phyloP scores from a whole-genome alignment of 1,139 yeast species.

The Nadsonia commutata region DNA sequence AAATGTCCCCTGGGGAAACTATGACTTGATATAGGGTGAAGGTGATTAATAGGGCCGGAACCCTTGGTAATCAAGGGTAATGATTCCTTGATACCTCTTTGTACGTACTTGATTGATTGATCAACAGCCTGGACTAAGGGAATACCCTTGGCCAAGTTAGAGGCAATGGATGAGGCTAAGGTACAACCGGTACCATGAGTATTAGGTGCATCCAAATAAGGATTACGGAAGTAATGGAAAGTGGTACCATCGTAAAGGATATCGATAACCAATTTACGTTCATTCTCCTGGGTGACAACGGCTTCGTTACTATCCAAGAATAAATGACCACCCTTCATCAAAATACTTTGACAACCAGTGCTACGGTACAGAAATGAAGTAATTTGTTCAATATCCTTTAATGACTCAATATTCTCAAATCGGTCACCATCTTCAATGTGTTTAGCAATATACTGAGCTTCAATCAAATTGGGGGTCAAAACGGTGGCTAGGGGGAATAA shows the following conservation, averaged over 20 bases:
- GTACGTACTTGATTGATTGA: conserved; percentile 50
- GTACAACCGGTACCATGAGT: conserved; percentile 94
- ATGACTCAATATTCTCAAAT: conserved; percentile 23
- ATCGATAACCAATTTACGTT: conserved; percentile 32
- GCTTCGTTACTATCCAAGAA: conserved; percentile 21
- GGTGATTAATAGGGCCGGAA: conserved; percentile 64
- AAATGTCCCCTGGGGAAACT: conserved; percentile 30
- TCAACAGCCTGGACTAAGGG: conserved; percentile 35
- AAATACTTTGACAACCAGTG: conserved; percentile 38
- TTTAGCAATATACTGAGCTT: conserved; percentile 34
- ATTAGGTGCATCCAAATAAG: conserved; percentile 33
- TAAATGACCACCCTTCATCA: conserved; percentile 80
- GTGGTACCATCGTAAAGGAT: conserved; percentile 40
- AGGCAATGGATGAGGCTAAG: conserved; percentile 65
- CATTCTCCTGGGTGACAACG: conserved; percentile 10
- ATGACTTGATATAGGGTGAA: conserved; percentile 19
- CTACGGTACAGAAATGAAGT: conserved; percentile 29
- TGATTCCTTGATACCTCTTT: conserved; percentile 39
- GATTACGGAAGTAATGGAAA: conserved; percentile 35
- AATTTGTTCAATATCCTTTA: conserved; percentile 19
- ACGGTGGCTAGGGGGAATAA: conserved; percentile 43
- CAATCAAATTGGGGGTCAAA: conserved; percentile 65
- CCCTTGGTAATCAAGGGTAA: conserved; percentile 37
- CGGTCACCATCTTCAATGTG: conserved; percentile 8
- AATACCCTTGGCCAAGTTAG: conserved; percentile 47